Evolutionary conservation across 2,329 filamentous ascomycete genomes (phyloP).

Genomic region (Fusarium algeriense): DNA sequence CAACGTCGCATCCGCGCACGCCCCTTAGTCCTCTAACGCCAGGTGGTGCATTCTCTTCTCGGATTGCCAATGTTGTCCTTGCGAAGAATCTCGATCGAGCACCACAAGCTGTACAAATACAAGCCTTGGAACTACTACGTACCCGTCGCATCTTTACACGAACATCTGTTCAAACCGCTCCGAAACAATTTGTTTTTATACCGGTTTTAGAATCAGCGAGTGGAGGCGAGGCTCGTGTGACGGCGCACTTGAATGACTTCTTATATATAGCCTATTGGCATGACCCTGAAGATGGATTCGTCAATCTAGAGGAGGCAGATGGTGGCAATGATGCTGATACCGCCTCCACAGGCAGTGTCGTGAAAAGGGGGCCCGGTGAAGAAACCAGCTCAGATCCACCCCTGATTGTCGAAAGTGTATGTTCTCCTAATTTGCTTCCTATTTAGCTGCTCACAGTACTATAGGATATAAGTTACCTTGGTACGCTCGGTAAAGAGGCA

Average conservation of each 20-base stretch:
- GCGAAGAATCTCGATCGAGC: constrained; percentile 83
- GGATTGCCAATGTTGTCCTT: constrained; percentile 85
- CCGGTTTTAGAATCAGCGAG: constrained; percentile 71
- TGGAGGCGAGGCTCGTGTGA: constrained; percentile 63
- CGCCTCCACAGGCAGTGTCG: constrained; percentile 60
- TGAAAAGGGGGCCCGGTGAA: constrained; percentile 53
- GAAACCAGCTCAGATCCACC: constrained; percentile 44
- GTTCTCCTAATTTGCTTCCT: constrained; percentile 12
- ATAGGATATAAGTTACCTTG: constrained; percentile 70
- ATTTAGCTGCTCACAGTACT: constrained; percentile 39
- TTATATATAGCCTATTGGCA: constrained; percentile 93
- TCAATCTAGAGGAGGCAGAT: constrained; percentile 76
- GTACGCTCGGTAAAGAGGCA: constrained; percentile 68
- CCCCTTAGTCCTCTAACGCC: constrained; percentile 49
- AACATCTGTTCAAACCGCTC: constrained; percentile 78
- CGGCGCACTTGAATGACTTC: constrained; percentile 78
- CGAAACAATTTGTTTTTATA: constrained; percentile 83
- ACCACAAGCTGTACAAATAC: constrained; percentile 82
- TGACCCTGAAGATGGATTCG: constrained; percentile 76
- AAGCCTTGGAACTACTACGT: constrained; percentile 82
- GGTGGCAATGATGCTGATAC: constrained; percentile 50
- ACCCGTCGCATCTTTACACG: constrained; percentile 82
- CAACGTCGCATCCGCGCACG: constrained; percentile 39
- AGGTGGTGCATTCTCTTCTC: constrained; percentile 45
- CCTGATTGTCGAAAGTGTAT: constrained; percentile 60